phyloP scores from a whole-genome alignment of 1,284 basidiomycete genomes.

The Apiotrichum gamsii region DNA sequence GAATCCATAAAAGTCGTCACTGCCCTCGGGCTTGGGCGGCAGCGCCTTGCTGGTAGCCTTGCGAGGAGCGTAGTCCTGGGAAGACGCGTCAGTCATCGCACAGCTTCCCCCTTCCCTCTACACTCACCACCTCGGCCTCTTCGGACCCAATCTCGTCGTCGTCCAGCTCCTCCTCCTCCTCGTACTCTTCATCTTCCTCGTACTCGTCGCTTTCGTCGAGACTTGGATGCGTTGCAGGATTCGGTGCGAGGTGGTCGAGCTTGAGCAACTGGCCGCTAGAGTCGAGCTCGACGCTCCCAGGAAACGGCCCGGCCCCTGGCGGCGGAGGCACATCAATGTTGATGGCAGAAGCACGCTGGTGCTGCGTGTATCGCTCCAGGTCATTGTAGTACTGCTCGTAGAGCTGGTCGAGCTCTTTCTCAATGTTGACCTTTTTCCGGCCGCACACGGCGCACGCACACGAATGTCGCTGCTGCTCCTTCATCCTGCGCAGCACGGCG shows the following conservation, averaged over 20 bases:
- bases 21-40: conserved; percentile 38
- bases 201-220: conserved; percentile 40
- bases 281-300: conserved; percentile 93
- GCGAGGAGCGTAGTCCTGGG: conserved; percentile 13
- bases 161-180: conserved; percentile 51
- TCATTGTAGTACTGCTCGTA: conserved; percentile 99
- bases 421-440: conserved; percentile 95
- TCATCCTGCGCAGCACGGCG: conserved; percentile 94
- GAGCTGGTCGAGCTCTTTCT: conserved; percentile 97
- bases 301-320: conserved; percentile 93
- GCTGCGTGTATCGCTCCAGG: conserved; percentile 95
- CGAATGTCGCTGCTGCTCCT: conserved; percentile 94
- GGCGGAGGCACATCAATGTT: conserved; percentile 81
- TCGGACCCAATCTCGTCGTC: conserved; percentile 60
- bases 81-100: too few species aligned
- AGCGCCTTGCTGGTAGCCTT: conserved; percentile 22
- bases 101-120: too few species aligned
- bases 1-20: conserved; percentile 68
- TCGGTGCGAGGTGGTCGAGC: conserved; percentile 52
- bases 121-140: conserved; percentile 61
- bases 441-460: conserved; percentile 96
- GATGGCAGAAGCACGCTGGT: conserved; percentile 84
- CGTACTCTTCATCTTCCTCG: conserved; percentile 40
- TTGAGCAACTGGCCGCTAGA: conserved; percentile 77
- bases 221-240: conserved; percentile 46